Base-by-base conservation (phyloP, 108 stramenopile species). In the Conticribra guillardii region DNA sequence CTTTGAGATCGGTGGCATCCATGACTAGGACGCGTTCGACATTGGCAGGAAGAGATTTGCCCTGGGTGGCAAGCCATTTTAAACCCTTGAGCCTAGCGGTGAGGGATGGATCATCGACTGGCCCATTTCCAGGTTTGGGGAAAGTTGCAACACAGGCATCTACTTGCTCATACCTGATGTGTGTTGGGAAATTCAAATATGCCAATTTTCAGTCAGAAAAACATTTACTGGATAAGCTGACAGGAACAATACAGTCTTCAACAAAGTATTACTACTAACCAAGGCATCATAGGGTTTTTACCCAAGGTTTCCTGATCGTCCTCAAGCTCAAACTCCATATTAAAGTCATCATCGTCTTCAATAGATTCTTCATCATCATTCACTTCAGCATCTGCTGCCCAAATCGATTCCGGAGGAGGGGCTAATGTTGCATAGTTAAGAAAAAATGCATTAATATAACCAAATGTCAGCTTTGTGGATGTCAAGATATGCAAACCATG, bases 21-120 rank as follows among this genome's bases (percentile, higher is more conserved):
- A 95, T 80, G 9, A 95, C 94, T 22, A 95, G 65, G 57, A 95
- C 81, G 7, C 91, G 72, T 76, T 95, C 94, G 29, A 95, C 94
- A 26, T 79, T 84, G 0, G 87, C 74, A 0, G 89, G 90, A 3
- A 95, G 74, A 17, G 67, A 67, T 29, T 62, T 73, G 4, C 94
- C 94, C 17, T 87, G 71, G n/a, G 87, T 84, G 34, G 91, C 81
- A 17, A 95, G 59, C 94, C 94, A 95, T 53, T 82, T 86, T 8
- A 95, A 69, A 1, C 94, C 94, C 63, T 83, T 86, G 41, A 94
- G 70, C 22, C 92, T 72, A 11, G 84, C 81, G 47, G 67, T 64
- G 45, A 93, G 19, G 33, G 84, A 82, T 21, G 76, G 44, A 60
- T 86, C 87, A 48, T 87, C 73, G 7, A 62, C 69, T 14, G 88